Evolutionary conservation across 352 stramenopile species (phyloP).

Genomic region (Thraustochytrium sp.): DNA sequence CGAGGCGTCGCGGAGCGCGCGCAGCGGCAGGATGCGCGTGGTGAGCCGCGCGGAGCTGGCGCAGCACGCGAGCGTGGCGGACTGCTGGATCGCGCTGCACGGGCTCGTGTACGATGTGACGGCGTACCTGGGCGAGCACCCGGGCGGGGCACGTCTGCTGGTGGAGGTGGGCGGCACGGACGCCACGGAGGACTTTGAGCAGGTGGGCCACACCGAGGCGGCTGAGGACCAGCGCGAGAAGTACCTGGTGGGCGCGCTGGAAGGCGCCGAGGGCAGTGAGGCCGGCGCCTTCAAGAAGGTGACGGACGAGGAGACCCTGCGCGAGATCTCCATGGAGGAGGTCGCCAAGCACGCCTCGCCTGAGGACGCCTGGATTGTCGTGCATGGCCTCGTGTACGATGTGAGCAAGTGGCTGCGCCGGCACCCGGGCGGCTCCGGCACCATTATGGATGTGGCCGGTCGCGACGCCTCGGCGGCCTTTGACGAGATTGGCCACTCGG

Average conservation of each 20-base stretch:
- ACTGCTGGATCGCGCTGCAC: slow-evolving; percentile 77
- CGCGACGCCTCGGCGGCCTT: background rate
- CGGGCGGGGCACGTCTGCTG: slow-evolving; percentile 7
- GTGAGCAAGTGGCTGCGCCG: background rate
- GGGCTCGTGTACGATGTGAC: slow-evolving; percentile 74
- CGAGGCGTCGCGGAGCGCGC: too few species aligned
- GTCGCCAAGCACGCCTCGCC: slow-evolving; percentile 77
- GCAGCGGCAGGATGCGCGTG: background rate
- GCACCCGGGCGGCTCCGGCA: slow-evolving; percentile 18
- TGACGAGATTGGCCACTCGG: slow-evolving; percentile 23
- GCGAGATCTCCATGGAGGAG: slow-evolving; percentile 52
- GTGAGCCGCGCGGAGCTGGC: slow-evolving; percentile 59
- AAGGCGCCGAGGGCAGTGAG: background rate
- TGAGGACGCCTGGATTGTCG: slow-evolving; percentile 83
- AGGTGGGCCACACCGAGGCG: background rate
- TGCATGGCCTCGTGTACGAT: slow-evolving; percentile 86
- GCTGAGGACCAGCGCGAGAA: background rate
- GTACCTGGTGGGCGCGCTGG: background rate
- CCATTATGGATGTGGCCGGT: background rate
- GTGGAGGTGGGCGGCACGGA: background rate
- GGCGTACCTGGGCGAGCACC: slow-evolving; percentile 13
- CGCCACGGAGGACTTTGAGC: slow-evolving; percentile 11
- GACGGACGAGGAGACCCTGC: background rate
- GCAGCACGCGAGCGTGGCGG: slow-evolving; percentile 77
- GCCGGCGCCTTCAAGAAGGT: background rate